Conservation (phyloP, 169 alveolate genomes). For the Amoebophrya sp. region DNA sequence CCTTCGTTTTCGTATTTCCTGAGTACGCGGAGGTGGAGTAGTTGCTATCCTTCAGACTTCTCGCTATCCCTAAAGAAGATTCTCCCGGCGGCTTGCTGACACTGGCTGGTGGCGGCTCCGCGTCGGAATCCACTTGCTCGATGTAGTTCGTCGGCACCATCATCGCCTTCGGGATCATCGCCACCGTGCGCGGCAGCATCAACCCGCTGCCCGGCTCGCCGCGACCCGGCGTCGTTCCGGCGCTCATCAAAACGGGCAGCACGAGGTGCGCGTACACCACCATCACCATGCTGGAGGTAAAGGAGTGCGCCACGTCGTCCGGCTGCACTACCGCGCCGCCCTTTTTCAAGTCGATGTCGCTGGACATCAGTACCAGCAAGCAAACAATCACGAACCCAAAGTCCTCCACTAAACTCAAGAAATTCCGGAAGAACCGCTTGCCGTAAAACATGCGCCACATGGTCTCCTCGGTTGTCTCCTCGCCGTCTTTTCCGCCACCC, state of each 20-base stretch:
- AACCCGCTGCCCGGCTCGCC: neutral
- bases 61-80: no score
- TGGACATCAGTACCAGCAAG: neutral
- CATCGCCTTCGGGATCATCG: neutral
- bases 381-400: neutral
- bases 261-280: neutral
- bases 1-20: no score
- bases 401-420: neutral
- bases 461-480: no score
- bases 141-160: no score
- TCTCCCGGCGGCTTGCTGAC: no score
- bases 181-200: neutral
- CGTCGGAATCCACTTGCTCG: no score
- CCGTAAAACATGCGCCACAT: neutral
- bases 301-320: conserved; percentile 25
- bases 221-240: neutral
- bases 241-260: neutral
- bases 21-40: no score
- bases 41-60: no score
- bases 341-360: neutral
- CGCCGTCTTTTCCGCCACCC: neutral
- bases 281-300: neutral
- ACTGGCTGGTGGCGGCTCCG: no score
- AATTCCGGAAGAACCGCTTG: neutral
- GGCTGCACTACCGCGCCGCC: no score